Percentiles rank a stretch among this genome's conserved stretches.
Evolutionary conservation across 352 stramenopile species (phyloP).

Genomic region (Globisporangium acanthophoron): DNA sequence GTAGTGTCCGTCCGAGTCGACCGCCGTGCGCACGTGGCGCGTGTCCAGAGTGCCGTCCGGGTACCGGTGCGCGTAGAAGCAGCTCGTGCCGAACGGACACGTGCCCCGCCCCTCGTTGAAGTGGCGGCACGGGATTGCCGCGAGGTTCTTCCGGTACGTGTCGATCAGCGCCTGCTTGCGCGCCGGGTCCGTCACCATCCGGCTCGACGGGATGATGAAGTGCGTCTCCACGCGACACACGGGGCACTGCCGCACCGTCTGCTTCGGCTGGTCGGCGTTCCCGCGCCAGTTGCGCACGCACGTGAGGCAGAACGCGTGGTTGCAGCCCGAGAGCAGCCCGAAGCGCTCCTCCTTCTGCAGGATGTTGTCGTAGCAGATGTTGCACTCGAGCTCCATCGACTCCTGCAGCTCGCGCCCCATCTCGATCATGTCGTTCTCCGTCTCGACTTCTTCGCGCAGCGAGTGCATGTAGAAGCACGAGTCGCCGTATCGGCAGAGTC

Average conservation of each 20-base stretch:
- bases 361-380: slow-evolving; percentile 83
- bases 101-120: slow-evolving; percentile 77
- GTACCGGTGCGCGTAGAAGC: slow-evolving; percentile 82
- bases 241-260: slow-evolving; percentile 73
- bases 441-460: slow-evolving; percentile 33
- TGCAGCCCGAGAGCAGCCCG: slow-evolving; percentile 74
- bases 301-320: slow-evolving; percentile 77
- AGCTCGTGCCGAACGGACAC: slow-evolving; percentile 85
- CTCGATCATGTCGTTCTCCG: slow-evolving; percentile 40
- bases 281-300: slow-evolving; percentile 79
- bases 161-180: slow-evolving; percentile 67
- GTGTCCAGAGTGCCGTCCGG: slow-evolving; percentile 51
- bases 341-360: slow-evolving; percentile 74
- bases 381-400: slow-evolving; percentile 72
- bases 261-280: slow-evolving; percentile 57
- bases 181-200: slow-evolving; percentile 60
- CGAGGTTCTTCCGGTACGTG: slow-evolving; percentile 71
- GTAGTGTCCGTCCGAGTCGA: slow-evolving; percentile 70
- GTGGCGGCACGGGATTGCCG: slow-evolving; percentile 73
- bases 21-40: slow-evolving; percentile 62
- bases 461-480: slow-evolving; percentile 80
- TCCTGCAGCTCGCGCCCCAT: slow-evolving; percentile 60
- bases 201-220: slow-evolving; percentile 82
- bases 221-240: slow-evolving; percentile 73
- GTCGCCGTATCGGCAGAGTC: slow-evolving; percentile 71